Evolutionary conservation across 78 protist genomes (phyloP).

Genomic region (Chrysochromulina tobinii): DNA sequence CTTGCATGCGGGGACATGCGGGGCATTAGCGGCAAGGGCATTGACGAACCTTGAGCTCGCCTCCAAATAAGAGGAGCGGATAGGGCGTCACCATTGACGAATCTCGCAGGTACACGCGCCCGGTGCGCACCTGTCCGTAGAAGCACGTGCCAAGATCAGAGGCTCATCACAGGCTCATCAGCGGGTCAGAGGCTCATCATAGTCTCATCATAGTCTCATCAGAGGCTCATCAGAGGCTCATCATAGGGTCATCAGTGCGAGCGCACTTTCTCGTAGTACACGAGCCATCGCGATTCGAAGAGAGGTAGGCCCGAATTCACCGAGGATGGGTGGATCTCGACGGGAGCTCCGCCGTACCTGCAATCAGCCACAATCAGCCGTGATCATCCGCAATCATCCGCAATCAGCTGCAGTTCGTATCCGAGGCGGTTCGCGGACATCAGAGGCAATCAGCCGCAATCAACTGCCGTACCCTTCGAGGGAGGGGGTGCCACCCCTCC

Average conservation of each 20-base stretch:
- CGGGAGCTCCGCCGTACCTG: background rate
- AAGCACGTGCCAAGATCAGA: too few relatives aligned
- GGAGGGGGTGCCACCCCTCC: too few relatives aligned
- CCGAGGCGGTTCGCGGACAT: too few relatives aligned
- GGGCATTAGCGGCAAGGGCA: background rate
- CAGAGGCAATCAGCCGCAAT: too few relatives aligned
- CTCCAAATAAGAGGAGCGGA: constrained; percentile 81
- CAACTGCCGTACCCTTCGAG: too few relatives aligned
- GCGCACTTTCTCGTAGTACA: constrained; percentile 56
- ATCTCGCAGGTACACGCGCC: constrained; percentile 56
- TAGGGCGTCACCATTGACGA: constrained; percentile 57
- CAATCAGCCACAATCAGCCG: too few relatives aligned
- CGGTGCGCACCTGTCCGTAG: background rate
- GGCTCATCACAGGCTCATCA: too few relatives aligned
- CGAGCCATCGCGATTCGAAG: background rate
- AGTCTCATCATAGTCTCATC: too few relatives aligned
- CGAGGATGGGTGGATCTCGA: constrained; percentile 57
- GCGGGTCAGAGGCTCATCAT: too few relatives aligned
- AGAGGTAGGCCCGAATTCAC: background rate
- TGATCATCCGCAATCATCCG: too few relatives aligned
- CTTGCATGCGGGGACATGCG: background rate
- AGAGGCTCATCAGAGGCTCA: too few relatives aligned
- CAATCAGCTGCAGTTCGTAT: too few relatives aligned
- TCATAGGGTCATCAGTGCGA: constrained; percentile 11
- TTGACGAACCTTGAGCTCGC: constrained; percentile 32